Conservation (phyloP, 2,329 filamentous ascomycete genomes). For the Alternaria dauci region DNA sequence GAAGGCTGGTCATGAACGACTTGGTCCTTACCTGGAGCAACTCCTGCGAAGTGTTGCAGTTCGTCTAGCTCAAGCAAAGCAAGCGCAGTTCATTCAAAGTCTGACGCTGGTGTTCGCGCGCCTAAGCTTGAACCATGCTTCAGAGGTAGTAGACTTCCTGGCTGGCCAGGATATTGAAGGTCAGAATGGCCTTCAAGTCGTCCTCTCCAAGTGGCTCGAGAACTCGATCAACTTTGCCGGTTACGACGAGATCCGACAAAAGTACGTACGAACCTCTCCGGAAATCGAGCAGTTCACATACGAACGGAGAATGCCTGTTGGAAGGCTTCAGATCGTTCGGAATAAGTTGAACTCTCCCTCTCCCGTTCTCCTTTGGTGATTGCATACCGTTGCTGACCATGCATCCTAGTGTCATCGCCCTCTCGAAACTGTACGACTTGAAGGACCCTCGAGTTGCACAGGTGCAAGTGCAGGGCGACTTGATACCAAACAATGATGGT, state of each 20-base stretch:
- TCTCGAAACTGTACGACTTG: constrained; percentile 89
- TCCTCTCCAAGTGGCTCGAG: constrained; percentile 94
- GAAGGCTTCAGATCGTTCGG: not conserved
- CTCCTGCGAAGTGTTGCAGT: constrained; percentile 88
- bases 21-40: constrained; percentile 89
- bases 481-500: constrained; percentile 76
- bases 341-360: constrained; percentile 9
- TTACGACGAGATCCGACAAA: constrained; percentile 96
- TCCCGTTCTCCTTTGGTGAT: not conserved
- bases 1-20: constrained; percentile 88
- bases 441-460: constrained; percentile 81
- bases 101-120: constrained; percentile 94
- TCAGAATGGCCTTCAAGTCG: constrained; percentile 84
- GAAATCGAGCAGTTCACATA: constrained; percentile 4
- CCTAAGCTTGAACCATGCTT: constrained; percentile 82
- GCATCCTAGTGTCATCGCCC: constrained; percentile 76
- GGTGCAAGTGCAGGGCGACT: constrained; percentile 88
- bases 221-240: constrained; percentile 98
- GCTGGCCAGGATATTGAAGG: constrained; percentile 82
- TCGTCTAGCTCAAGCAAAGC: constrained; percentile 80
- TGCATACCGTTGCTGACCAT: constrained; percentile 20
- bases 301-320: not conserved
- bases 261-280: constrained; percentile 65
- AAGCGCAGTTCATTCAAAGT: constrained; percentile 92
- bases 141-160: constrained; percentile 91